Evolutionary conservation across 2,329 filamentous ascomycete species (phyloP).

Genomic region (Nothopassalora personata): DNA sequence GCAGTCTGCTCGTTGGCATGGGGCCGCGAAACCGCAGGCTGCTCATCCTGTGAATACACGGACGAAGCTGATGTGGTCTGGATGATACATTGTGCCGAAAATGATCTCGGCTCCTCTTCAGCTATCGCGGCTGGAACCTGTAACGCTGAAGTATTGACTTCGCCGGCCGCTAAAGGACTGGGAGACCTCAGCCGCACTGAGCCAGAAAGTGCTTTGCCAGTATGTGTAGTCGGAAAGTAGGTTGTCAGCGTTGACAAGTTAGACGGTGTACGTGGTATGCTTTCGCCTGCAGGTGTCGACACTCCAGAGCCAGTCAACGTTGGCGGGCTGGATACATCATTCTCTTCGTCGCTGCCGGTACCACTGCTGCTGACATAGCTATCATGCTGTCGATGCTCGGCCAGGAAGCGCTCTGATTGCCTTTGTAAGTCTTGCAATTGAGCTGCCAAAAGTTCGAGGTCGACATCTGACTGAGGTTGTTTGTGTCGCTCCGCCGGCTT

Average conservation of each 20-base stretch:
- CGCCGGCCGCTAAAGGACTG: constrained; percentile 7
- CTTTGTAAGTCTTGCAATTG: constrained; percentile 13
- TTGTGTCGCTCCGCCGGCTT: constrained; percentile 2
- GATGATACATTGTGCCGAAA: background rate
- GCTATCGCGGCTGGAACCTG: constrained; percentile 11
- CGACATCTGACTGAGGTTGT: constrained; percentile 6
- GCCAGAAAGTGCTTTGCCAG: constrained; percentile 4
- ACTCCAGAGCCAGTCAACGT: constrained; percentile 7
- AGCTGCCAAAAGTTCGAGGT: constrained; percentile 6
- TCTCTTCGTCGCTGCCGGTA: constrained; percentile 11
- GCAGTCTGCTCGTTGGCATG: background rate
- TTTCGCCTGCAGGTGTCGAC: constrained; percentile 5
- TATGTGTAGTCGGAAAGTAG: constrained; percentile 5
- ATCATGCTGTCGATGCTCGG: constrained; percentile 6
- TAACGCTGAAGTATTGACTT: constrained; percentile 6
- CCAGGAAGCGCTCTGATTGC: constrained; percentile 8
- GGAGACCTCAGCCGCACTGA: constrained; percentile 8
- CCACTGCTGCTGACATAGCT: constrained; percentile 11
- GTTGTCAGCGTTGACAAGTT: constrained; percentile 7
- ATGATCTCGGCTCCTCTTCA: constrained; percentile 7
- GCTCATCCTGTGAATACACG: background rate
- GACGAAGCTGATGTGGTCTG: background rate
- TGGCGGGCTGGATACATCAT: constrained; percentile 6
- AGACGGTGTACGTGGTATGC: constrained; percentile 11
- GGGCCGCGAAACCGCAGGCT: background rate